Conservation (phyloP, 2,329 filamentous ascomycete species). For the Periconia sp. region DNA sequence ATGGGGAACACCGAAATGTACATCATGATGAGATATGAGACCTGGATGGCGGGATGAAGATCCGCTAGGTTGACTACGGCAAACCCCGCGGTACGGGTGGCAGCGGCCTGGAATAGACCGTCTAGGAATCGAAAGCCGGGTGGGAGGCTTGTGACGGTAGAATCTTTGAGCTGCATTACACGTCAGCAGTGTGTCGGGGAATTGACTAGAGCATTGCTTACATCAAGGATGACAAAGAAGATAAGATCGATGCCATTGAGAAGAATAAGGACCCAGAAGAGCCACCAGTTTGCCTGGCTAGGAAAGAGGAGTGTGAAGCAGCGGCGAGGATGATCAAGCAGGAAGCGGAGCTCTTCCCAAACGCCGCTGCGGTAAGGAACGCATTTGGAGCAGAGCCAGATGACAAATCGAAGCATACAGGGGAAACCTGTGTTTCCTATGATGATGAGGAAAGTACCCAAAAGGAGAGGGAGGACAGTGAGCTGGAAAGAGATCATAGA, state of each 20-base stretch:
- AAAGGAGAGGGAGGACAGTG: constrained; percentile 75
- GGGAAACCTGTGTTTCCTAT: constrained; percentile 96
- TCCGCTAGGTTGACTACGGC: constrained; percentile 76
- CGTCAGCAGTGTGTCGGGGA: not conserved
- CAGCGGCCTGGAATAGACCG: constrained; percentile 87
- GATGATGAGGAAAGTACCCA: constrained; percentile 86
- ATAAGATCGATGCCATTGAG: constrained; percentile 86
- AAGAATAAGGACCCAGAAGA: constrained; percentile 82
- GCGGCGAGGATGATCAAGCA: constrained; percentile 91
- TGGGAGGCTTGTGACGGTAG: constrained; percentile 70
- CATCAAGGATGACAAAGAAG: constrained; percentile 91
- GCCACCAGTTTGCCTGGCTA: constrained; percentile 89
- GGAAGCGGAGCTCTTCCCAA: constrained; percentile 89
- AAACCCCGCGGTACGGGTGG: constrained; percentile 91
- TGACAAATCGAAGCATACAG: constrained; percentile 90
- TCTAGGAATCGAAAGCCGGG: constrained; percentile 79
- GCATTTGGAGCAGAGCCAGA: constrained; percentile 78
- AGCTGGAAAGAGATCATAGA: constrained; percentile 90
- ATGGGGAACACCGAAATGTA: constrained; percentile 98
- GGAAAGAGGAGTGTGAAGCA: constrained; percentile 97
- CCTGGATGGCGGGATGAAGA: constrained; percentile 89
- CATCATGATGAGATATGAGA: constrained; percentile 98
- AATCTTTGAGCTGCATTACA: constrained; percentile 67
- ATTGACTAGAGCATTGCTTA: constrained; percentile 54
- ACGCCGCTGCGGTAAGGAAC: constrained; percentile 70